Evolutionary conservation across 768 basidiomycete species (phyloP).

Genomic region (Tulasnella calospora): DNA sequence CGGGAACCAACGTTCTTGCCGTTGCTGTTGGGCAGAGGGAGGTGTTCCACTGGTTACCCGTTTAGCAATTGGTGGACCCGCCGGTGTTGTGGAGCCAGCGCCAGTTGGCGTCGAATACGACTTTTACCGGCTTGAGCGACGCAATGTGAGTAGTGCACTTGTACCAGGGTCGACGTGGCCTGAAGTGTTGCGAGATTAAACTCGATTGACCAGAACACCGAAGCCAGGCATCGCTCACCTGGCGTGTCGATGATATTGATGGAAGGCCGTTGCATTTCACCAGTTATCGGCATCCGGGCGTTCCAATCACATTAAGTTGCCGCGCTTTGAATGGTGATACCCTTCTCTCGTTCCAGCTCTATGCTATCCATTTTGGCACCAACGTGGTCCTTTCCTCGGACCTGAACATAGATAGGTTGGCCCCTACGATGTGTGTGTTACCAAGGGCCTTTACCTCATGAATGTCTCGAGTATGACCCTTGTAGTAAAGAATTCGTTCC

Average conservation of each 20-base stretch:
- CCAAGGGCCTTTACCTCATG: constrained; percentile 72
- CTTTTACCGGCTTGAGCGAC: too few species aligned
- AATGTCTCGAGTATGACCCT: constrained; percentile 89
- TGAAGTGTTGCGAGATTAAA: constrained; percentile 33
- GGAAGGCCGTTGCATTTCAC: constrained; percentile 73
- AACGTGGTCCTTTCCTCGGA: constrained; percentile 88
- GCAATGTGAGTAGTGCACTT: too few species aligned
- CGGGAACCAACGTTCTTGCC: too few species aligned
- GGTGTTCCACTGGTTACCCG: too few species aligned
- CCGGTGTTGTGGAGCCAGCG: too few species aligned
- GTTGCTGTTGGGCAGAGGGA: too few species aligned
- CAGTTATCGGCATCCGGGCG: constrained; percentile 54
- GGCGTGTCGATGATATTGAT: constrained; percentile 99
- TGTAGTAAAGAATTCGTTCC: constrained; percentile 93
- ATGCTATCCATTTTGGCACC: constrained; percentile 99
- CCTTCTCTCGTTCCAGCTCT: constrained; percentile 98
- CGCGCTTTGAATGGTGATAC: constrained; percentile 98
- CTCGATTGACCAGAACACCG: constrained; percentile 6
- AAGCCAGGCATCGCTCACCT: constrained; percentile 49
- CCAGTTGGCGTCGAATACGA: too few species aligned
- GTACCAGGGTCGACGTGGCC: constrained; percentile 99
- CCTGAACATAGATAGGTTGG: constrained; percentile 44
- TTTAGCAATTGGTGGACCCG: too few species aligned
- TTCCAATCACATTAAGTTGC: constrained; percentile 99
- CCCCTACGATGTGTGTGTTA: neutral